Percentiles rank a stretch among this genome's conserved stretches.
phyloP scores from a whole-genome alignment of 768 basidiomycete species.

The Dacryopinax spathularia region DNA sequence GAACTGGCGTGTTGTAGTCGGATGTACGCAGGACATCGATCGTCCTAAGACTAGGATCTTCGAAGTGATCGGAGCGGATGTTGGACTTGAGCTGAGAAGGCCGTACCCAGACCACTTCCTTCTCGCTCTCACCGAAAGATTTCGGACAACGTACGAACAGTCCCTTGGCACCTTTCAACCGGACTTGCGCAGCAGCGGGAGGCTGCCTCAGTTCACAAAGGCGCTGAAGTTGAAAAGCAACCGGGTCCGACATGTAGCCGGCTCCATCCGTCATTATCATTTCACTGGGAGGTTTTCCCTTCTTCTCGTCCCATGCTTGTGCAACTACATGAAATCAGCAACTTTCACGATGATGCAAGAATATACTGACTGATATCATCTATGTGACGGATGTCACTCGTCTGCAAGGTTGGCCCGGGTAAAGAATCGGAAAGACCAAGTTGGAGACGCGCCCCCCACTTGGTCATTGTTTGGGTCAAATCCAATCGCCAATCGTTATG shows the following conservation, averaged over 20 bases:
- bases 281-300: background rate
- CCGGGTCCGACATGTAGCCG: background rate
- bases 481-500: background rate
- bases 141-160: background rate
- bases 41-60: background rate
- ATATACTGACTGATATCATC: background rate
- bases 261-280: background rate
- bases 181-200: background rate
- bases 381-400: background rate
- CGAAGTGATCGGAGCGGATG: background rate
- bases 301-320: background rate
- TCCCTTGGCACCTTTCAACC: background rate
- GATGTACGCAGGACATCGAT: background rate
- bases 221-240: background rate
- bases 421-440: background rate
- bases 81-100: background rate
- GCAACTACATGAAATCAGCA: background rate
- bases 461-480: background rate
- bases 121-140: background rate
- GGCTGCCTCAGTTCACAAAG: background rate
- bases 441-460: background rate
- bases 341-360: background rate
- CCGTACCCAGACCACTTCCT: background rate
- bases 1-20: background rate
- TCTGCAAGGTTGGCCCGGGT: background rate